Conservation (phyloP, 83 land plant species). For the Thuja plicata region DNA sequence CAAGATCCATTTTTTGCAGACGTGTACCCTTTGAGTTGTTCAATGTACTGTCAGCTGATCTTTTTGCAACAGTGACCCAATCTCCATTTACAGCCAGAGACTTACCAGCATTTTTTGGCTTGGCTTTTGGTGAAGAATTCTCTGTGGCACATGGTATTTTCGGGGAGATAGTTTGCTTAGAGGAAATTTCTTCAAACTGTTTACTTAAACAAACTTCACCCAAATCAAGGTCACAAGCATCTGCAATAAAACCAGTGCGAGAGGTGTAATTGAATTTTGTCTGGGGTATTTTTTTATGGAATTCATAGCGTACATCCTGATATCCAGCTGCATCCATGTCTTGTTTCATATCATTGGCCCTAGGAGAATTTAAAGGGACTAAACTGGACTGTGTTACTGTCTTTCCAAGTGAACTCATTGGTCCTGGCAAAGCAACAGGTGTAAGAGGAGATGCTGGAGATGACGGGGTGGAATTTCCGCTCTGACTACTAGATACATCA, state of each 20-base stretch:
- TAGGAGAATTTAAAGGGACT: not conserved
- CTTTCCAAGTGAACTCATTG: slow-evolving; percentile 4
- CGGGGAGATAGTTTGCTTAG: not conserved
- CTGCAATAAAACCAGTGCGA: not conserved
- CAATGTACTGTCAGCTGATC: not conserved
- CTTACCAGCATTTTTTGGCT: slow-evolving; percentile 9
- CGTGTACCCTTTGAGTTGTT: not conserved
- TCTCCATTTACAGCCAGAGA: slow-evolving; percentile 12
- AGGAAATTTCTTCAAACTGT: not conserved
- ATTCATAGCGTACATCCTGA: not conserved
- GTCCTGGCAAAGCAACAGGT: slow-evolving; percentile 25
- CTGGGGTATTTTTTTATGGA: not conserved
- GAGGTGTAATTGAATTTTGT: not conserved
- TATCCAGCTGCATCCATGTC: slow-evolving; percentile 6
- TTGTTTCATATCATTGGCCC: not conserved
- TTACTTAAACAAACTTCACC: slow-evolving; percentile 2
- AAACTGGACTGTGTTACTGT: not conserved
- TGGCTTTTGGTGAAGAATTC: not conserved
- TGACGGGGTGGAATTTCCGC: slow-evolving; percentile 77
- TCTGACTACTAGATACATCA: slow-evolving; percentile 66
- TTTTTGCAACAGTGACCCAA: slow-evolving; percentile 22
- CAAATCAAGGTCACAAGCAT: not conserved
- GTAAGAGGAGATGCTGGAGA: slow-evolving; percentile 72
- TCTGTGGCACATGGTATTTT: not conserved
- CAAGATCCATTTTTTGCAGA: slow-evolving; percentile 10